Conservation (phyloP, 2,329 filamentous ascomycete species). For the Aspergillus aculeatus region DNA sequence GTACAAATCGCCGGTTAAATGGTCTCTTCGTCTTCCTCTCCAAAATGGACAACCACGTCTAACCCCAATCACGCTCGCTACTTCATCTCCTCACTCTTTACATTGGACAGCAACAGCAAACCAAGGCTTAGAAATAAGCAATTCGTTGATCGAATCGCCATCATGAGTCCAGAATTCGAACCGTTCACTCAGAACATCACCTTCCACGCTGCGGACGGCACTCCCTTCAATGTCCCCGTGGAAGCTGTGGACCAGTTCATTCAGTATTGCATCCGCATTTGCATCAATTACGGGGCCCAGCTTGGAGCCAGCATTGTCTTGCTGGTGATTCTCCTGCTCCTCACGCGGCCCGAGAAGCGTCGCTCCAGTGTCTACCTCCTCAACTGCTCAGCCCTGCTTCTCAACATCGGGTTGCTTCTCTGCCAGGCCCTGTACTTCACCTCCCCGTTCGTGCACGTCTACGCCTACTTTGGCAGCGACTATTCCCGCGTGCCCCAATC, state of each 20-base stretch:
- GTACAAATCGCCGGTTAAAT: slow-evolving; percentile 12
- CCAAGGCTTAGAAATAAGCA: background rate
- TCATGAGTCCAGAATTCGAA: slow-evolving; percentile 43
- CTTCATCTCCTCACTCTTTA: background rate
- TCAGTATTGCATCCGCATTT: slow-evolving; percentile 48
- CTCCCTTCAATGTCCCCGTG: slow-evolving; percentile 43
- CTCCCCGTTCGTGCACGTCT: slow-evolving; percentile 61
- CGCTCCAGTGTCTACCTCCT: slow-evolving; percentile 63
- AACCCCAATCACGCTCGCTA: background rate
- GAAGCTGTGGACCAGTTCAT: slow-evolving; percentile 46
- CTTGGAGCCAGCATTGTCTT: slow-evolving; percentile 67
- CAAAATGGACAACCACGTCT: background rate
- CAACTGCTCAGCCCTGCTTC: slow-evolving; percentile 60
- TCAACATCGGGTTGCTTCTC: slow-evolving; percentile 58
- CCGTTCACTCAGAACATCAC: slow-evolving; percentile 54
- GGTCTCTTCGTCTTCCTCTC: background rate
- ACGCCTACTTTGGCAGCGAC: slow-evolving; percentile 59
- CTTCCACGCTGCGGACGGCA: slow-evolving; percentile 47
- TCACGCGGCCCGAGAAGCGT: slow-evolving; percentile 67
- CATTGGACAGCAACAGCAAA: background rate
- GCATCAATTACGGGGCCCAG: slow-evolving; percentile 68
- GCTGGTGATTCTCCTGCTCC: slow-evolving; percentile 63
- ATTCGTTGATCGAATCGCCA: background rate
- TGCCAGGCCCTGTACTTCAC: slow-evolving; percentile 55
- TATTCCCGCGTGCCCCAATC: slow-evolving; percentile 47